Base-by-base conservation (phyloP, 225 moss, liverwort and hornwort species). In the Ulota crispa region DNA sequence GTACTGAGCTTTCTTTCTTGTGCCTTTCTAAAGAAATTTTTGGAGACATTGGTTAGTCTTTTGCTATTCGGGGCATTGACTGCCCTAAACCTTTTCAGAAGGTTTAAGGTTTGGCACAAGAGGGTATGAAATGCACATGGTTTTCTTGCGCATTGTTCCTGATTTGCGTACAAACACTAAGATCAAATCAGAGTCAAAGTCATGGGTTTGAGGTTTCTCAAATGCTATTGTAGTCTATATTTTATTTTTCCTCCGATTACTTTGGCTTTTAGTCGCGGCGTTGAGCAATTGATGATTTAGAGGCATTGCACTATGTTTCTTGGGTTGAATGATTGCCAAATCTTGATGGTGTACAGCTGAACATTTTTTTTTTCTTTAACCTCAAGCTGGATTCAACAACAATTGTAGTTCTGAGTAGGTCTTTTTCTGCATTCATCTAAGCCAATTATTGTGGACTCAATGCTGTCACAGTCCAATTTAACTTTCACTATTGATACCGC, bases 11-110 rank as follows among this genome's bases (percentile, higher is more conserved):
- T 5, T 43, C 24, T 61, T 32, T 7, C 27, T 2, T 76, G 9
- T 8, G 53, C 52, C 4, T 53, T 28, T 16, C 32, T n/a, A 52
- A 24, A 42, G 63, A 37, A 41, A 37, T 19, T 11, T 32, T 15
- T 57, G 26, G 42, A 19, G 41, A 43, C 37, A 16, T 72, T 19
- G 13, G 66, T 24, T 64, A 30, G 12, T 59, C 1, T 9, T 56
- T 36, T 24, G 63, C 30, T 54, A 10, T 16, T 9, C 52, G 12
- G 4, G 59, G 30, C 36, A 68, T 9, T 75, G 31, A 75, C 75
- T 42, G 55, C 24, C 55, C 71, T 82, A 80, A 79, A 80, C 45
- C 76, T 64, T 30, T n/a, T 80, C n/a, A 45, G 32, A n/a, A 55
- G 69, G 76, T 72, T 82, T 72, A 76, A 72, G 80, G 28, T 34